Evolutionary conservation across 1,139 yeast species (phyloP).

Genomic region (Spathaspora sp.): DNA sequence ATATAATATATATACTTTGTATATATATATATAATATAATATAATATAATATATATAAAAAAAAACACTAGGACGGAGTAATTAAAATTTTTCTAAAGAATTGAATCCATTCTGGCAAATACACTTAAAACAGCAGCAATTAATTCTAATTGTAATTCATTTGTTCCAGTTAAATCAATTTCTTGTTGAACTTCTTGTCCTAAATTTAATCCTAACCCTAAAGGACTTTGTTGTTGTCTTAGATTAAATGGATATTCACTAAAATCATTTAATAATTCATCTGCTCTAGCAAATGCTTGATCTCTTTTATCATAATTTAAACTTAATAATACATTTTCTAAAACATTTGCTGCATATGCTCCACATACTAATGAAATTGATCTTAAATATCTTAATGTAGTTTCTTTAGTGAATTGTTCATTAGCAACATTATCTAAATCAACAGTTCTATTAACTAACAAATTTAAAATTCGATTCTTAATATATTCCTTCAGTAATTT

Average conservation of each 20-base stretch:
- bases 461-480: conserved; percentile 66
- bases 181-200: conserved; percentile 68
- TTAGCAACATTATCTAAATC: conserved; percentile 49
- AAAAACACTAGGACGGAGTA: too few species aligned
- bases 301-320: conserved; percentile 89
- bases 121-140: conserved; percentile 82
- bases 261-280: conserved; percentile 79
- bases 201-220: conserved; percentile 78
- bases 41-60: background rate
- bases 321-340: conserved; percentile 82
- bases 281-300: conserved; percentile 89
- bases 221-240: conserved; percentile 47
- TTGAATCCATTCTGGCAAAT: conserved; percentile 60
- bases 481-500: conserved; percentile 77
- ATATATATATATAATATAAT: background rate
- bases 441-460: conserved; percentile 70
- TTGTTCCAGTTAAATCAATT: conserved; percentile 53
- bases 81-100: too few species aligned
- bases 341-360: conserved; percentile 92
- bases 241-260: conserved; percentile 82
- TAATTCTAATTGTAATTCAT: conserved; percentile 77
- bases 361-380: conserved; percentile 84
- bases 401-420: conserved; percentile 66
- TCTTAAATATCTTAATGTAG: conserved; percentile 72
- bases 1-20: too few species aligned